phyloP scores from a whole-genome alignment of 176 grass and related monocot genomes.

The Lolium rigidum region DNA sequence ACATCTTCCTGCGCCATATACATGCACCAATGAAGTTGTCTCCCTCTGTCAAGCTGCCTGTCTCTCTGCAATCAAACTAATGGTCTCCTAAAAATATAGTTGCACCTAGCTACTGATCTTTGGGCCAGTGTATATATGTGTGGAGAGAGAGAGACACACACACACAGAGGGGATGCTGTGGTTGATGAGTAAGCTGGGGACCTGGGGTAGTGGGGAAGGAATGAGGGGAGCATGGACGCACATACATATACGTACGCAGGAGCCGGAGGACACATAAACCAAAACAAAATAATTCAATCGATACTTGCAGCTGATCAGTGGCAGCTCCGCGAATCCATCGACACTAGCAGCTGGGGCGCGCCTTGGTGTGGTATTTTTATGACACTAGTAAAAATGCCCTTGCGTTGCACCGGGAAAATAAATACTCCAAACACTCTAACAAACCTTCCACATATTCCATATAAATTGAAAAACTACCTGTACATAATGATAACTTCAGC shows the following conservation, averaged over 20 bases:
- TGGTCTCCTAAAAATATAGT: background rate
- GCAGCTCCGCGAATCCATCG: background rate
- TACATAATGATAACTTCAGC: too few relatives aligned
- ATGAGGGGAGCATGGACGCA: background rate
- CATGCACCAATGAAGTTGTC: background rate
- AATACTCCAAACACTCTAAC: too few relatives aligned
- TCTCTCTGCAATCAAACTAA: background rate
- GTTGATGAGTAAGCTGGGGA: background rate
- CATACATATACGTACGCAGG: background rate
- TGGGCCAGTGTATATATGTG: background rate
- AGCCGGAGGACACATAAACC: background rate
- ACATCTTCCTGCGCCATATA: constrained; percentile 53
- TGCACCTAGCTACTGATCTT: background rate
- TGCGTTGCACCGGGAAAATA: too few relatives aligned
- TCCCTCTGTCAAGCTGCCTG: background rate
- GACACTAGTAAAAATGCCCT: too few relatives aligned
- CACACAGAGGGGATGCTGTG: background rate
- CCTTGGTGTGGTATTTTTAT: too few relatives aligned
- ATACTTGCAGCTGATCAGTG: background rate
- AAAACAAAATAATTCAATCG: background rate
- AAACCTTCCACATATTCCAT: too few relatives aligned
- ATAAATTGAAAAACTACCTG: too few relatives aligned
- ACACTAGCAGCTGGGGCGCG: background rate
- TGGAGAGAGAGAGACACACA: background rate
- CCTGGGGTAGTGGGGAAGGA: background rate